Conservation (phyloP, 2,329 filamentous ascomycete species). For the Botrytis pseudocinerea region DNA sequence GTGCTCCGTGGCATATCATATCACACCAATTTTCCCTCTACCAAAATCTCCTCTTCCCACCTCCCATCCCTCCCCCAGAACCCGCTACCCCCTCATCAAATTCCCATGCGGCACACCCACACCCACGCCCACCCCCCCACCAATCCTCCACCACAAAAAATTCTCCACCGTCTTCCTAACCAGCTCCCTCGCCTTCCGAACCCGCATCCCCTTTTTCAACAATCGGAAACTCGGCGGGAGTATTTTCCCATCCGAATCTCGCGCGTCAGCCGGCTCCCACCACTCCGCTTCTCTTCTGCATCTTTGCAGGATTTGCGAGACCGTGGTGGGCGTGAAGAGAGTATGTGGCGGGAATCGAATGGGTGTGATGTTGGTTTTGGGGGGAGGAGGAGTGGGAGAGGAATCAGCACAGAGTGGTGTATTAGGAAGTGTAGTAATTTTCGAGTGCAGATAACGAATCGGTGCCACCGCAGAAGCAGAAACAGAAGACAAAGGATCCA, state of each 20-base stretch:
- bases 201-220: neutral
- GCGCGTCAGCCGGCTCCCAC: neutral
- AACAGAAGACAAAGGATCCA: neutral
- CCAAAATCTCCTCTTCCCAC: too few relatives aligned
- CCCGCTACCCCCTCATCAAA: neutral
- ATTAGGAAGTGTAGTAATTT: neutral
- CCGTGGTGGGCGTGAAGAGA: constrained; percentile 68
- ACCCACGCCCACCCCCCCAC: neutral
- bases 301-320: constrained; percentile 70
- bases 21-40: neutral
- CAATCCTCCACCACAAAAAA: constrained; percentile 18
- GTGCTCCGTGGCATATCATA: neutral
- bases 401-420: neutral
- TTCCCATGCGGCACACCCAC: neutral
- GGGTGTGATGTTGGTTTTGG: constrained; percentile 20
- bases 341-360: constrained; percentile 55
- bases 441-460: neutral
- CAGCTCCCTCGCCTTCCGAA: neutral
- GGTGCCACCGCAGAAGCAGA: neutral
- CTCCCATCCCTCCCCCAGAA: neutral
- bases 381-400: constrained; percentile 15
- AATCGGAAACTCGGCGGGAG: neutral
- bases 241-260: neutral
- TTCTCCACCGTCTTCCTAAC: constrained; percentile 14
- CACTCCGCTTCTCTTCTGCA: neutral